Base-by-base conservation (phyloP, 176 grass and related monocot genomes). In the Zea luxurians region DNA sequence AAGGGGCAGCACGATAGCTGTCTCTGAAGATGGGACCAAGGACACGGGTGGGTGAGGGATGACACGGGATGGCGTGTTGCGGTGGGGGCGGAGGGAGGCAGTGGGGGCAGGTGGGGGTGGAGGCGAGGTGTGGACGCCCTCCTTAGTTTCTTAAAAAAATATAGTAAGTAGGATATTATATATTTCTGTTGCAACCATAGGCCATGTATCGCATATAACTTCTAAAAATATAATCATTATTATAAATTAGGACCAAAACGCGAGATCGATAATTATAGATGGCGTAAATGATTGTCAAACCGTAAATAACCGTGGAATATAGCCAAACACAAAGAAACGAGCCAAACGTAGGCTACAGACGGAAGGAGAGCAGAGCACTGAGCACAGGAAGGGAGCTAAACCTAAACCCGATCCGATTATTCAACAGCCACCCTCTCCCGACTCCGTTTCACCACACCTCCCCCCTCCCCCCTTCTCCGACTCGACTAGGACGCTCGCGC, bases 331-430 rank as follows among this genome's bases (percentile, higher is more conserved):
- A 55, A 2, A 44, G 43, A 42, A 53, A 57, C 54, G 17, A 9
- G 17, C 54, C 54, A 57, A 57, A 57, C 17, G 17, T 8, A 57
- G 15, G 50, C 49, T 6, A 16, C 3, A 44, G 15, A 52, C 49
- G 49, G 50, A 6, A 52, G 50, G 15, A 53, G 50, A 53, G 15
- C 50, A 7, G 50, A 53, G 50, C 15, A 53, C 50, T 27, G 27
- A 53, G 13, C 13, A 15, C 7, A 44, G 41, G 38, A 69, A 21
- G 43, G 55, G 52, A 21, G 2, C 58, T 76, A 77, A 78, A 78
- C 75, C 60, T 78, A 78, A 65, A 78, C 75, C 75, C 75, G 75
- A 78, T 78, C 75, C 75, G 75, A 77, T 77, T 49, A 64, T 64
- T 64, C 75, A 78, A 78, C 74, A 77, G 75, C 45, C 61, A 78